Conservation (phyloP, 208 protist species). For the Zelonia costaricensis region DNA sequence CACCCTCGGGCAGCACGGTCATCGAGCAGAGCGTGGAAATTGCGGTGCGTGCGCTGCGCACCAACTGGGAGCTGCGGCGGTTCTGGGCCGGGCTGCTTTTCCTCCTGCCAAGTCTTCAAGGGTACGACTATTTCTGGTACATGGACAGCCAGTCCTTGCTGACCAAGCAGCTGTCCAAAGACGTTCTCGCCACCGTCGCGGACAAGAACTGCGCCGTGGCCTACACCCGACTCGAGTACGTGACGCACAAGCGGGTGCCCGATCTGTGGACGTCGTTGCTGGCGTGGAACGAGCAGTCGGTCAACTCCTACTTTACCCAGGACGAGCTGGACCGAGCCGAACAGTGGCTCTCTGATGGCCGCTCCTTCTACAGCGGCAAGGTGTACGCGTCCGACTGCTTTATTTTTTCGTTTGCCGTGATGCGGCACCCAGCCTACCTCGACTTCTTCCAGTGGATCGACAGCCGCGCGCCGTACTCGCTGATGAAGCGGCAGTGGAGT, state of each 20-base stretch:
- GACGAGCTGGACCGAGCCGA: constrained; percentile 3
- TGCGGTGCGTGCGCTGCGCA: neutral
- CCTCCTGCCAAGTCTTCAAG: constrained; percentile 35
- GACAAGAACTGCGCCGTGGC: constrained; percentile 30
- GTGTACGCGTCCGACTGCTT: constrained; percentile 28
- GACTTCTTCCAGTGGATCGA: constrained; percentile 36
- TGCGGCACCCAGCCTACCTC: constrained; percentile 16
- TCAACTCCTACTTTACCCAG: neutral
- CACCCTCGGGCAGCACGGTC: neutral
- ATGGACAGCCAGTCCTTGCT: constrained; percentile 44
- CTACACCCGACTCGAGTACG: constrained; percentile 21
- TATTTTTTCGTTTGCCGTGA: constrained; percentile 30
- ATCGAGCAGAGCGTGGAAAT: neutral
- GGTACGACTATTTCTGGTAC: constrained; percentile 60
- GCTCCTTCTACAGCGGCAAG: constrained; percentile 21
- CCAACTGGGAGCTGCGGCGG: constrained; percentile 28
- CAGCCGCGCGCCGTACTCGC: constrained; percentile 7
- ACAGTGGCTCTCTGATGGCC: constrained; percentile 21
- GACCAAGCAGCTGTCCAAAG: constrained; percentile 21
- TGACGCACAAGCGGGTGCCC: constrained; percentile 18
- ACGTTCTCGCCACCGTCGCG: constrained; percentile 34
- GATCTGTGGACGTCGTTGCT: constrained; percentile 6
- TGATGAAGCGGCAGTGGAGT: constrained; percentile 31
- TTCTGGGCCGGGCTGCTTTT: constrained; percentile 44
- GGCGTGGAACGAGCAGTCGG: constrained; percentile 18